Evolutionary conservation across 768 basidiomycete species (phyloP).

Genomic region (Macrocybe gigantea): DNA sequence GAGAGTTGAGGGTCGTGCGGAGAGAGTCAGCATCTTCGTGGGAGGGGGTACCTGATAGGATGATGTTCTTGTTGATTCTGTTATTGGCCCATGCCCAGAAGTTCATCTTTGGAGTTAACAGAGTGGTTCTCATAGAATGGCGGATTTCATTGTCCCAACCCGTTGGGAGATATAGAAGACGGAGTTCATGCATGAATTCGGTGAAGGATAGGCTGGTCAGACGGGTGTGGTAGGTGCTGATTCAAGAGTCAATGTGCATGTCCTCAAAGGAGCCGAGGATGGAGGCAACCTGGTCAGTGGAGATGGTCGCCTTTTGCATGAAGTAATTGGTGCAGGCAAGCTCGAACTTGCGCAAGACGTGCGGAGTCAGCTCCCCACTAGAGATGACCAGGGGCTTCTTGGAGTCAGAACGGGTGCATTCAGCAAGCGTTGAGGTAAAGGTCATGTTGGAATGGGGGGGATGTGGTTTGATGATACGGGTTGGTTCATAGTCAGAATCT

Average conservation of each 20-base stretch:
- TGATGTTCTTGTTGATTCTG: slow-evolving; percentile 8
- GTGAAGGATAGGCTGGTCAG: slow-evolving; percentile 7
- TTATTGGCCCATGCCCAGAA: slow-evolving; percentile 12
- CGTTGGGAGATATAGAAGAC: slow-evolving; percentile 5
- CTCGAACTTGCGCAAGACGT: slow-evolving; percentile 1
- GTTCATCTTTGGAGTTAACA: neutral
- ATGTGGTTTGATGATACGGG: too few relatives aligned
- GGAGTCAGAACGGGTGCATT: too few relatives aligned
- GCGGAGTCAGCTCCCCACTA: slow-evolving; percentile 6
- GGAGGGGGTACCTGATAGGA: too few relatives aligned
- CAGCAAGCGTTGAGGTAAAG: too few relatives aligned
- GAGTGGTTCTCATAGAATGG: neutral
- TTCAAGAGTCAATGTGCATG: slow-evolving; percentile 2
- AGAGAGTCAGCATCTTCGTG: too few relatives aligned
- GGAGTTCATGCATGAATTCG: slow-evolving; percentile 9
- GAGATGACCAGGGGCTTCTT: slow-evolving; percentile 3
- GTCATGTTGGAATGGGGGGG: too few relatives aligned
- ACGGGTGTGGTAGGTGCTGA: slow-evolving; percentile 1
- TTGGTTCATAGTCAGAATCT: too few relatives aligned
- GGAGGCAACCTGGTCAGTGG: neutral
- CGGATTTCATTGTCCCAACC: slow-evolving; percentile 12
- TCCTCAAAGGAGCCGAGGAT: too few relatives aligned
- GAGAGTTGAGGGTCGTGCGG: too few relatives aligned
- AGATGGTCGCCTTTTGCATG: neutral
- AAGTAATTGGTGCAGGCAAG: neutral